phyloP scores from a whole-genome alignment of 2,329 filamentous ascomycete species.

The Golovinomyces cichoracearum region DNA sequence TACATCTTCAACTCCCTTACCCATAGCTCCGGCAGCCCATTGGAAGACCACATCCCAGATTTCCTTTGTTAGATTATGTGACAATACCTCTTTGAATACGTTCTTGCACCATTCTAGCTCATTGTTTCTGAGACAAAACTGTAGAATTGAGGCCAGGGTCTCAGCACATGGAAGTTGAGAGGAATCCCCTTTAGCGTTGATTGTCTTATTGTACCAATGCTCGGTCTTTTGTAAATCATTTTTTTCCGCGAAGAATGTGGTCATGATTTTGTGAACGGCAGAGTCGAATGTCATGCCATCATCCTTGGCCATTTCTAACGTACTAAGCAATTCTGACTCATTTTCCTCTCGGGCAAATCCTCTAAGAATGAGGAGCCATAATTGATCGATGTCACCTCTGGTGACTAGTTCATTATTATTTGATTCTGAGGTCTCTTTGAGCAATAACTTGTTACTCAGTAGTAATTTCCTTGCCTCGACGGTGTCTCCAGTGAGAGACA shows the following conservation, averaged over 20 bases:
- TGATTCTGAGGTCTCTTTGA: background rate
- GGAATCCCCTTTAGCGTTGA: background rate
- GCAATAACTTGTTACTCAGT: background rate
- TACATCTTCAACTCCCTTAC: constrained; percentile 45
- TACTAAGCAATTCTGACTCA: constrained; percentile 29
- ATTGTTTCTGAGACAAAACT: constrained; percentile 32
- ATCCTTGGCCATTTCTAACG: constrained; percentile 25
- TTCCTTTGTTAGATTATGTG: constrained; percentile 23
- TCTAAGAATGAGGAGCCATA: constrained; percentile 26
- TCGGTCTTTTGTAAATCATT: constrained; percentile 35
- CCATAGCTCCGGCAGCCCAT: constrained; percentile 44
- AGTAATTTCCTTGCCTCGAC: constrained; percentile 9
- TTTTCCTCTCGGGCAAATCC: constrained; percentile 37
- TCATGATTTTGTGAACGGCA: constrained; percentile 27
- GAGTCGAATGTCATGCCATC: constrained; percentile 21
- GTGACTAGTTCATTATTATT: background rate
- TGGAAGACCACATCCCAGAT: constrained; percentile 50
- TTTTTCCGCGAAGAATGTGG: constrained; percentile 33
- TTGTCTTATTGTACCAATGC: constrained; percentile 35
- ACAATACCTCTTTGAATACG: constrained; percentile 24
- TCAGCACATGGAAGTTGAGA: constrained; percentile 3
- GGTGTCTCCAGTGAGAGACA: constrained; percentile 9
- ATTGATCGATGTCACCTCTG: constrained; percentile 10
- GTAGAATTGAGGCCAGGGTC: constrained; percentile 29
- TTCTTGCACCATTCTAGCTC: constrained; percentile 35